These are phyloP conservation scores for Lactarius hengduanensis DNA, from an alignment of 768 basidiomycete genomes.

Conservation along the genomic window DNA sequence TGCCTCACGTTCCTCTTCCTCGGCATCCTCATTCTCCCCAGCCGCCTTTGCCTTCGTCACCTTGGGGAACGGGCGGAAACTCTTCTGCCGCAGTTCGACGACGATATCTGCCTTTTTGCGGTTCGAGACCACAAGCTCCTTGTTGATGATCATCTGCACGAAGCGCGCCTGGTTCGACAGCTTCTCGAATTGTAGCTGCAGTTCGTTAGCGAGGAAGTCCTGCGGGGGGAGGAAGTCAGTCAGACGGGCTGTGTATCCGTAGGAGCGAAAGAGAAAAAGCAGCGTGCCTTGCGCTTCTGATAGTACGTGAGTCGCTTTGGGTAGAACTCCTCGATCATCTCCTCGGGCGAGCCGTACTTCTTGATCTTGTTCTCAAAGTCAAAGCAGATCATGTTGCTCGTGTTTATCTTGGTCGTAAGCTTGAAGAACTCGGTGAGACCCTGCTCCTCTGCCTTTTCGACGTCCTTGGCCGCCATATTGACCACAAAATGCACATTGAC, in stretches of 20 bases:
- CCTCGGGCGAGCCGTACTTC: slow-evolving; percentile 86
- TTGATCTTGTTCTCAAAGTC: slow-evolving; percentile 95
- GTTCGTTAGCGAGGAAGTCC: slow-evolving; percentile 82
- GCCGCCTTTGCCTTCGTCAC: slow-evolving; percentile 61
- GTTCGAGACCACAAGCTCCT: slow-evolving; percentile 75
- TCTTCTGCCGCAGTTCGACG: slow-evolving; percentile 71
- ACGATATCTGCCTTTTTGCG: slow-evolving; percentile 89
- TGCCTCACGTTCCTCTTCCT: slow-evolving; percentile 53
- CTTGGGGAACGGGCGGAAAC: slow-evolving; percentile 94
- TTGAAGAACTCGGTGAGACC: slow-evolving; percentile 93
- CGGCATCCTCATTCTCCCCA: slow-evolving; percentile 62
- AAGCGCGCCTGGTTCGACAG: slow-evolving; percentile 95
- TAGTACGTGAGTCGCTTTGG: slow-evolving; percentile 86
- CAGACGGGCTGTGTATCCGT: not conserved
- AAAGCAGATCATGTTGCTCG: slow-evolving; percentile 98
- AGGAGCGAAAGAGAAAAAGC: not conserved
- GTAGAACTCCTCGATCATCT: slow-evolving; percentile 92
- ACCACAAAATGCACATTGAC: slow-evolving; percentile 87
- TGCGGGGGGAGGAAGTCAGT: slow-evolving; percentile 34
- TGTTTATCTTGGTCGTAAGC: slow-evolving; percentile 77
- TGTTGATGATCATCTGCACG: slow-evolving; percentile 92
- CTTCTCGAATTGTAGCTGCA: slow-evolving; percentile 78
- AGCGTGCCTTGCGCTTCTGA: slow-evolving; percentile 86
- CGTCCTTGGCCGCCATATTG: slow-evolving; percentile 72
- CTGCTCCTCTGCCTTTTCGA: slow-evolving; percentile 86